Evolutionary conservation across 495 filamentous ascomycete species (phyloP), one percentile per base, ranked within the genome.

Genomic region (Pseudoneurospora amorphoporcata): DNA sequence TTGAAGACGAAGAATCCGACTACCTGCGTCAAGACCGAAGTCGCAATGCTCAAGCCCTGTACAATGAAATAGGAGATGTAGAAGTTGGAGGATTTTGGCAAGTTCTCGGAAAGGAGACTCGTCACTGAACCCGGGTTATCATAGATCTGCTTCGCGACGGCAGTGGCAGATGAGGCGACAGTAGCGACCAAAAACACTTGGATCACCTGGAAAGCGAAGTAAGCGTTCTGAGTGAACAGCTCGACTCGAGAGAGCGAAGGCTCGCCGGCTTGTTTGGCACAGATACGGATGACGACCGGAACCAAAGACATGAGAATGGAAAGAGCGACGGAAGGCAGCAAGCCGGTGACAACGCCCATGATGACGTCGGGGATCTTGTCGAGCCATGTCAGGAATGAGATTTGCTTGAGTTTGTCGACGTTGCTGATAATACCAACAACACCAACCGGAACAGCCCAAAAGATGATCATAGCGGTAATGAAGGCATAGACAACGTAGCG

Each of bases 1-100:
- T 88, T 89, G 81, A 92, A 92, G 61, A 97, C 72, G 76, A 94
- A 83, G 75, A 97, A 87, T 8, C 93, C 94, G 42, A 86, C 86
- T 32, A 95, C 88, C 77, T 95, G 92, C 23, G 95, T 86, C 39
- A 99, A 81, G 3, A 90, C 87, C 71, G 90, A 87, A 0, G 93
- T 85, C 68, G 91, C 91, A 76, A 97, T 88, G n/a, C 90, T 91
- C 72, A 99, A 82, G 68, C 95, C 95, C 81, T 98, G 94, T 38
- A 99, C 86, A 76, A 98, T 90, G 78, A 99, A 95, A 83, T 97
- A 99, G 0, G 92, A 91, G 69, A 98, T 91, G 82, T 97, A 99
- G 81, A 99, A 94, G 83, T 96, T 98, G 75, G 94, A 94, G 3
- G 92, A 88, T 70, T 85, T 89, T 9, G 95, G 95, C 12, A 98